Conservation (phyloP, 495 filamentous ascomycete species). For the Peziza echinospora region DNA sequence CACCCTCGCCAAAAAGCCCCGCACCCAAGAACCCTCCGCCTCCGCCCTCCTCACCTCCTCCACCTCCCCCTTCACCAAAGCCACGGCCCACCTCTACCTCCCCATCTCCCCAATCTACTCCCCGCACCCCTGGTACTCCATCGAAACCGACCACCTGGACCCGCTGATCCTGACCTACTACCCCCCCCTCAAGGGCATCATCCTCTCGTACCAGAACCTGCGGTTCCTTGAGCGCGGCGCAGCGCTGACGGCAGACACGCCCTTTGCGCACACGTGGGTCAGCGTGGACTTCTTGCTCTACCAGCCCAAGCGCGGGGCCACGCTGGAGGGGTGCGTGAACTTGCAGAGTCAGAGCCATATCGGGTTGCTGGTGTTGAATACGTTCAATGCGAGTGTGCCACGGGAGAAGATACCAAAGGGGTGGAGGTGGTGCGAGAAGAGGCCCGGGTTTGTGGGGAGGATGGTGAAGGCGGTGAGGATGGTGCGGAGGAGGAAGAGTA, state of each 20-base stretch:
- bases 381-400: constrained; percentile 54
- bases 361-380: constrained; percentile 47
- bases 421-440: constrained; percentile 38
- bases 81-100: constrained; percentile 7
- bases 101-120: constrained; percentile 12
- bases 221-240: constrained; percentile 17
- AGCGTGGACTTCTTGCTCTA: constrained; percentile 55
- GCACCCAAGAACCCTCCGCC: constrained; percentile 10
- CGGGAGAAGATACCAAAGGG: constrained; percentile 38
- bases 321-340: constrained; percentile 45
- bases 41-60: constrained; percentile 8
- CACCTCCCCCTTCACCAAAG: constrained; percentile 4
- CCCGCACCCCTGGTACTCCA: constrained; percentile 1
- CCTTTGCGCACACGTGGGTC: constrained; percentile 34
- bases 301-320: constrained; percentile 34
- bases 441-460: constrained; percentile 21
- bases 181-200: constrained; percentile 43
- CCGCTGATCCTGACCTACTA: constrained; percentile 57
- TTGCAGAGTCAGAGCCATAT: constrained; percentile 52
- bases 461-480: constrained; percentile 16
- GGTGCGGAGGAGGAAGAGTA: constrained; percentile 1
- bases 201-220: constrained; percentile 47
- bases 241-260: constrained; percentile 25
- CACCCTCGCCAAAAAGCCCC: constrained; percentile 2
- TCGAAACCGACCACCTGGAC: constrained; percentile 41